Evolutionary conservation across 2,329 filamentous ascomycete species (phyloP).

Genomic region (Emergomyces orientalis): DNA sequence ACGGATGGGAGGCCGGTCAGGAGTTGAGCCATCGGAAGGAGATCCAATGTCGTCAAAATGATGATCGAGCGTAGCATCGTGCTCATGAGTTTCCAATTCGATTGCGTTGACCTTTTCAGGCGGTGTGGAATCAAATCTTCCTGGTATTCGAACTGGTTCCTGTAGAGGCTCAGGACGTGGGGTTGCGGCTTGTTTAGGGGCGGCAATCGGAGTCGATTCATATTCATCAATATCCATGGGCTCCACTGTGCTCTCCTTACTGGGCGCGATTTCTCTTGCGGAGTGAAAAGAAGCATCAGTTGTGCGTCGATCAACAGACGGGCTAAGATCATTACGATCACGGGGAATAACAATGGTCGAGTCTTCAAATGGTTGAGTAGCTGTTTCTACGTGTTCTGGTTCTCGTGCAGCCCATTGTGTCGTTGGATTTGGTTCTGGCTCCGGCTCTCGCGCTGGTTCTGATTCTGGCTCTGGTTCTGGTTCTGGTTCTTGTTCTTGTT

Average conservation of each 20-base stretch:
- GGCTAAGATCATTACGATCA: constrained; percentile 17
- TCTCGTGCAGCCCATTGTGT: background rate
- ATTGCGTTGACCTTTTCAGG: constrained; percentile 13
- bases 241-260: constrained; percentile 30
- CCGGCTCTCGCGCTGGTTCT: background rate
- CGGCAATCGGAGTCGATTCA: constrained; percentile 9
- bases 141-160: background rate
- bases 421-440: background rate
- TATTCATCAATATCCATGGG: constrained; percentile 27
- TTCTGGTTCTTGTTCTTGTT: background rate
- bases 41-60: constrained; percentile 39
- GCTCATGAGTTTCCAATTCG: constrained; percentile 19
- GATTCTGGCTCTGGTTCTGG: background rate
- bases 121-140: constrained; percentile 4
- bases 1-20: constrained; percentile 58
- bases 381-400: constrained; percentile 21
- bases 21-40: constrained; percentile 40
- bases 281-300: constrained; percentile 41
- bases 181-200: background rate
- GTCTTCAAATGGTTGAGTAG: constrained; percentile 28
- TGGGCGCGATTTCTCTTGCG: constrained; percentile 32
- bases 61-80: constrained; percentile 27
- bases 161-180: background rate
- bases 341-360: constrained; percentile 16
- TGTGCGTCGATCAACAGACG: constrained; percentile 29